Percentiles rank a stretch among this genome's conserved stretches.
Conservation (phyloP, 2,329 filamentous ascomycete genomes). For the Lasiodiplodia sp. region DNA sequence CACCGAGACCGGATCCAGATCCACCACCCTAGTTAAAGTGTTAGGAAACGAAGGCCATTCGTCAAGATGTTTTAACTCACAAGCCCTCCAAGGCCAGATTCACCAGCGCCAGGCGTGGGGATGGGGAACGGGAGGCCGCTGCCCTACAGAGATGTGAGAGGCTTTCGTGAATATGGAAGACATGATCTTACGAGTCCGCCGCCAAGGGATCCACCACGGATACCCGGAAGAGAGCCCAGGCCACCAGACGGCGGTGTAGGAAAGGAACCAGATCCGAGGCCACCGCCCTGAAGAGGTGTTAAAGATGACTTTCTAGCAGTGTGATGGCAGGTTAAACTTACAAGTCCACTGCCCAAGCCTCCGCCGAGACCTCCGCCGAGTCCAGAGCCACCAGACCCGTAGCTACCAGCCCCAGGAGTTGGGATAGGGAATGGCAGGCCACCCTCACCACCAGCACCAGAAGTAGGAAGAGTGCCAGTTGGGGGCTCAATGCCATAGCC, state of each 20-base stretch:
- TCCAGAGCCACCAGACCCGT: neutral
- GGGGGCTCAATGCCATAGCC: neutral
- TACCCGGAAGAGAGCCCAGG: neutral
- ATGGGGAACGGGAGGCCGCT: constrained; percentile 4
- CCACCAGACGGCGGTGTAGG: neutral
- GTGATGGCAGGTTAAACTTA: neutral
- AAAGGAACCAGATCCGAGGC: neutral
- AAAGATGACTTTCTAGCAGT: neutral
- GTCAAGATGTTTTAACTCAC: too few species aligned
- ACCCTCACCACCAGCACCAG: constrained; percentile 1
- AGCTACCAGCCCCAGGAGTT: neutral
- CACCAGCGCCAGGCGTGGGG: neutral
- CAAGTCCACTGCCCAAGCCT: too few species aligned
- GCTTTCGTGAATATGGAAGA: neutral
- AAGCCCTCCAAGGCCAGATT: neutral
- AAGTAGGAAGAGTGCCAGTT: constrained; percentile 6
- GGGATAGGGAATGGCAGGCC: constrained; percentile 5
- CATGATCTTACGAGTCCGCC: neutral
- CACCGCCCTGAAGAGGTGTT: neutral
- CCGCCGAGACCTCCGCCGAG: neutral
- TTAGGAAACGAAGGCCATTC: too few species aligned
- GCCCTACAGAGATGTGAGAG: neutral
- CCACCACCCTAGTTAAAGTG: neutral
- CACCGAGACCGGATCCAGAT: neutral
- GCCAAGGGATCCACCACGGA: neutral